Percentiles rank a stretch among this genome's conserved stretches.
These are phyloP conservation scores for Ogataea saltuana DNA, from an alignment of 805 yeast species.

Conservation along the genomic window DNA sequence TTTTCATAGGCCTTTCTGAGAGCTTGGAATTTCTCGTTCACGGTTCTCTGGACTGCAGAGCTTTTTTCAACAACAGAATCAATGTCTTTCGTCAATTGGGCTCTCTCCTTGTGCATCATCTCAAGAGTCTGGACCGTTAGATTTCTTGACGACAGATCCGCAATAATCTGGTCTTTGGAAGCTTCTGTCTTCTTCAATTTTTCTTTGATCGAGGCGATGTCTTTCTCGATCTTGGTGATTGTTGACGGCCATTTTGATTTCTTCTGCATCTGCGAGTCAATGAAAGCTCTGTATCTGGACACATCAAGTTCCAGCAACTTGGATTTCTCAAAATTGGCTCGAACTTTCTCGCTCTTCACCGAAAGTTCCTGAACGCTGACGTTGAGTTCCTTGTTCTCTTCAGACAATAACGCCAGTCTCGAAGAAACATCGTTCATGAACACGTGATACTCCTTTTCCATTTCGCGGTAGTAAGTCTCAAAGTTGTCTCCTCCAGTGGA, in stretches of 20 bases:
- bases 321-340: slow-evolving; percentile 55
- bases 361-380: slow-evolving; percentile 43
- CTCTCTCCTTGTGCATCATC: slow-evolving; percentile 60
- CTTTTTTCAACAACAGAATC: slow-evolving; percentile 45
- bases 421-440: slow-evolving; percentile 50
- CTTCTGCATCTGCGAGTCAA: slow-evolving; percentile 63
- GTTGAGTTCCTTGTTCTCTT: slow-evolving; percentile 42
- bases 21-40: slow-evolving; percentile 50
- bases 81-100: slow-evolving; percentile 52
- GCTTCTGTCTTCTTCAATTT: slow-evolving; percentile 40
- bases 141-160: slow-evolving; percentile 53
- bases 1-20: slow-evolving; percentile 51
- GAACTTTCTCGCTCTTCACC: slow-evolving; percentile 47
- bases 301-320: slow-evolving; percentile 71
- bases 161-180: slow-evolving; percentile 42
- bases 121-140: slow-evolving; percentile 65
- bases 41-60: slow-evolving; percentile 44
- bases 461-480: slow-evolving; percentile 51
- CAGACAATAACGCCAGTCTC: slow-evolving; percentile 44
- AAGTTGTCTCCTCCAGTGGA: slow-evolving; percentile 61
- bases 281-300: slow-evolving; percentile 68
- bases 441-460: slow-evolving; percentile 55
- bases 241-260: slow-evolving; percentile 64
- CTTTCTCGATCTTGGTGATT: slow-evolving; percentile 56
- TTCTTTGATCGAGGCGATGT: slow-evolving; percentile 48